Base-by-base conservation (phyloP, 1,284 basidiomycete genomes). In the Porogramme epimiltina region DNA sequence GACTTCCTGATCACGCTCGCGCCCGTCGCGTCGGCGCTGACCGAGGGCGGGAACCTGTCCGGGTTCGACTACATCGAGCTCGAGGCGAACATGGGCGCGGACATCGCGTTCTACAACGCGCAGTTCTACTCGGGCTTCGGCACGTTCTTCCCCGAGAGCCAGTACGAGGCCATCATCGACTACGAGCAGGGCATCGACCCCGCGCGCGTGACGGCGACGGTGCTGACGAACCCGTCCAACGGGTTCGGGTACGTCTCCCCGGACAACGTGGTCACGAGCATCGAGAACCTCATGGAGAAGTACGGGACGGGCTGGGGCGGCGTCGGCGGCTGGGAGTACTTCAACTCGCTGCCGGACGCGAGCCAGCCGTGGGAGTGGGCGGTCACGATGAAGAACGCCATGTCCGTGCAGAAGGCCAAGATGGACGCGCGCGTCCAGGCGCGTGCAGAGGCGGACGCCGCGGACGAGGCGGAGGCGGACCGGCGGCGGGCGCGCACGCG, bases 101-200 rank as follows among this genome's bases (percentile, higher is more conserved):
- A 44, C 2, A 52, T 52, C 42, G 37, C 25, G 20, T 52, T 41
- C 40, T 52, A 52, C 51, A 52, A 52, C 51, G 51, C 51, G 51
- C 51, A 52, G 42, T 52, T 52, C 51, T 52, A 52, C 51, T 52
- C 51, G 34, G 51, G 51, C 42, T 52, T 52, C 37, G 51, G 51
- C 16, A 44, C 51, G 28, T 48, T 52, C 26, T 52, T 52, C 46
- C 51, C 51, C 22, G 46, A 52, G 28, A 42, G 44, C 41, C 45
- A 52, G 51, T 52, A 52, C 46, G 16, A 39, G 16, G 19, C 10
- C 11, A 52, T 52, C 51, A 40, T 52, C 51, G 23, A 52, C 40
- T 52, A 47, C 42, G 42, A 47, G 18, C 45, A 44, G 42, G 46
- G 51, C 36, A 52, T 47, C 37, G 51, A 48, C 42, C 42, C 51